These are phyloP conservation scores for Leucosporidium scottii DNA, from an alignment of 768 basidiomycete species.

Conservation along the genomic window DNA sequence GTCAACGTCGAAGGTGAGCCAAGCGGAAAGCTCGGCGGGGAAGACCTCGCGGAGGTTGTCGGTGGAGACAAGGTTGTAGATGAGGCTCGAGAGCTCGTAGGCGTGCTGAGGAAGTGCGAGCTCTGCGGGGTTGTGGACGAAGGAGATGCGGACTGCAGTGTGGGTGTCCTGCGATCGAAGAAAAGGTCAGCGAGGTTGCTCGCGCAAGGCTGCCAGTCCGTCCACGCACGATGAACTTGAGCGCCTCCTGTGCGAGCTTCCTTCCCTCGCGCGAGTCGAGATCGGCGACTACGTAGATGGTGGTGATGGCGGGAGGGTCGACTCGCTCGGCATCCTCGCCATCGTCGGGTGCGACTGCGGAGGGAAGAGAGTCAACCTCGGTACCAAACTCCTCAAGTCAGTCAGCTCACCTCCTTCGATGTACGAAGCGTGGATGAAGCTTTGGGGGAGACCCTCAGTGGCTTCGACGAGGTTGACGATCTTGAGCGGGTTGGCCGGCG, in stretches of 20 bases:
- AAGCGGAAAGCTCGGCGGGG: constrained; percentile 19
- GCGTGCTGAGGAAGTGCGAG: neutral
- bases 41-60: constrained; percentile 44
- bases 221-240: constrained; percentile 57
- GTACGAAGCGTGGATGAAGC: constrained; percentile 5
- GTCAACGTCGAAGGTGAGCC: constrained; percentile 15
- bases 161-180: constrained; percentile 44
- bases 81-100: constrained; percentile 40
- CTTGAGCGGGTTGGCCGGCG: neutral
- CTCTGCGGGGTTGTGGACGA: constrained; percentile 62
- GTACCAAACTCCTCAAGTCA: too few species aligned
- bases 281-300: constrained; percentile 64
- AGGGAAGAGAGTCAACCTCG: too few species aligned
- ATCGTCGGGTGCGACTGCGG: neutral
- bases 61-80: constrained; percentile 51
- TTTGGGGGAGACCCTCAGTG: neutral
- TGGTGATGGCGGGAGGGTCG: constrained; percentile 31
- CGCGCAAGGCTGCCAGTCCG: too few species aligned
- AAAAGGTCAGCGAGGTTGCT: neutral
- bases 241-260: constrained; percentile 55
- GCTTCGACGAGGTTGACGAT: constrained; percentile 23
- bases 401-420: constrained; percentile 14
- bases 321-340: constrained; percentile 10
- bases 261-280: constrained; percentile 60
- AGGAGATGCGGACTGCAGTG: constrained; percentile 57